Evolutionary conservation across 2,329 filamentous ascomycete species (phyloP).

Genomic region (Microdochium paspali): DNA sequence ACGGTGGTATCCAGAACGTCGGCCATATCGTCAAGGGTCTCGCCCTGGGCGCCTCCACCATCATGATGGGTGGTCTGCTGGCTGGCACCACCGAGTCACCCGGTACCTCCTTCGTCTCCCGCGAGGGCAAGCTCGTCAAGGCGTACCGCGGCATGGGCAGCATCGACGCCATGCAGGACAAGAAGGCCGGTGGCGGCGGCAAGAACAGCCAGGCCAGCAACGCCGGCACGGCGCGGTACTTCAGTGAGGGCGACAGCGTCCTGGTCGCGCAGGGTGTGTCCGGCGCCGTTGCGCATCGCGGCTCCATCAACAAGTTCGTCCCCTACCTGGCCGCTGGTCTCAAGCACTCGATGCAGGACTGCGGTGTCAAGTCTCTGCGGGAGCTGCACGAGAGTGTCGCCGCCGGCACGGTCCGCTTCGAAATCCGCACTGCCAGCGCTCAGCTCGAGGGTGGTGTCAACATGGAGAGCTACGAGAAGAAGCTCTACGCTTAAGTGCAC

Average conservation of each 20-base stretch:
- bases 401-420: conserved; percentile 75
- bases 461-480: conserved; percentile 99
- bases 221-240: conserved; percentile 94
- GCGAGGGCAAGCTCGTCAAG: conserved; percentile 96
- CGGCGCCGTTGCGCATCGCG: conserved; percentile 71
- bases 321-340: conserved; percentile 92
- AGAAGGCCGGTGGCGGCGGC: conserved; percentile 73
- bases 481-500: conserved; percentile 72
- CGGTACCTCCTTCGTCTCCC: conserved; percentile 91
- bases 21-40: conserved; percentile 99
- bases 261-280: conserved; percentile 96
- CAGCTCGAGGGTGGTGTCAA: conserved; percentile 96
- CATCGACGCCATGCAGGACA: conserved; percentile 99
- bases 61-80: conserved; percentile 99
- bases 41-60: conserved; percentile 82
- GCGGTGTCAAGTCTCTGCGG: conserved; percentile 71
- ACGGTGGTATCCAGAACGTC: conserved; percentile 96
- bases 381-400: conserved; percentile 69
- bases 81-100: conserved; percentile 97
- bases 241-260: conserved; percentile 91
- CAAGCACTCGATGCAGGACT: conserved; percentile 96
- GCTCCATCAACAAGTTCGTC: conserved; percentile 86
- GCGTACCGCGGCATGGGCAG: conserved; percentile 98
- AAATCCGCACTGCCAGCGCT: conserved; percentile 87
- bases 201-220: conserved; percentile 74